phyloP scores from a whole-genome alignment of 306 rosid species.

The cucumber (Cucumis sativus) region Cucumber_9930_V3 NC_026658.2:9639001-9639500 shows the following conservation, averaged over 20 bases:
- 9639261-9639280: background rate
- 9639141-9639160: background rate
- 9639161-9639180: background rate
- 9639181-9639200: background rate
- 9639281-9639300: background rate
- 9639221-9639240: background rate
- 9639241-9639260: background rate
- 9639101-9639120: background rate
- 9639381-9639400: constrained; percentile 95
- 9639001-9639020: background rate
- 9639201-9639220: background rate
- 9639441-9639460: constrained; percentile 82
- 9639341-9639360: background rate
- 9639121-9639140: background rate
- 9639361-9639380: constrained; percentile 79
- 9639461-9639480: constrained; percentile 86
- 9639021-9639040: background rate
- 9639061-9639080: background rate
- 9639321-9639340: background rate
- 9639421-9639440: constrained; percentile 73
- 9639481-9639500: constrained; percentile 40
- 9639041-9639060: background rate
- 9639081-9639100: background rate
- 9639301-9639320: background rate
- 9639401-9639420: constrained; percentile 80